Evolutionary conservation across 805 yeast genomes (phyloP).

Genomic region (Cyberlindnera petersonii): DNA sequence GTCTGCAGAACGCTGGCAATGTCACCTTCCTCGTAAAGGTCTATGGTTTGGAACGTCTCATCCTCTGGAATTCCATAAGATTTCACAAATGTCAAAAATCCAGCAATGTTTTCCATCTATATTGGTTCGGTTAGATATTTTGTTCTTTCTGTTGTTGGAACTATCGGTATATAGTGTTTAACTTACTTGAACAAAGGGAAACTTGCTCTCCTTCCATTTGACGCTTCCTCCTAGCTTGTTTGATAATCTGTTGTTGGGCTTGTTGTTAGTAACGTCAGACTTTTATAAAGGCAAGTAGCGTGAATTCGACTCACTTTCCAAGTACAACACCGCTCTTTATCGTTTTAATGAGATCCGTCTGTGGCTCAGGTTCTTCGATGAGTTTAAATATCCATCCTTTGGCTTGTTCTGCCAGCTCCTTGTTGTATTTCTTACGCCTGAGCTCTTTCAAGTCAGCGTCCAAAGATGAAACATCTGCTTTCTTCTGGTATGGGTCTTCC

Average conservation of each 20-base stretch:
- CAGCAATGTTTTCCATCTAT: constrained; percentile 82
- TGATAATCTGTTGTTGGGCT: constrained; percentile 28
- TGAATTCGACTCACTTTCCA: constrained; percentile 33
- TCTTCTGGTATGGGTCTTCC: constrained; percentile 26
- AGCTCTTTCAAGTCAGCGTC: constrained; percentile 57
- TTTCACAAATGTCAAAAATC: constrained; percentile 61
- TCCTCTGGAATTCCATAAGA: constrained; percentile 70
- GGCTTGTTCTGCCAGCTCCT: constrained; percentile 36
- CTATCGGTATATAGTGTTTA: background rate
- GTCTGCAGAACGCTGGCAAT: constrained; percentile 77
- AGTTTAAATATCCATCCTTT: constrained; percentile 52
- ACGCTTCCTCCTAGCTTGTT: constrained; percentile 38
- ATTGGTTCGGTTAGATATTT: too few species aligned
- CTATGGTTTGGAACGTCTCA: constrained; percentile 76
- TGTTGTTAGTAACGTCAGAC: background rate
- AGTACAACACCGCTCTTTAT: constrained; percentile 60
- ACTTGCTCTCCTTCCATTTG: constrained; percentile 54
- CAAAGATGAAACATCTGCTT: constrained; percentile 48
- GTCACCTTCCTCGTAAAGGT: constrained; percentile 67
- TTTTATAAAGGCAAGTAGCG: background rate
- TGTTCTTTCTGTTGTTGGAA: background rate
- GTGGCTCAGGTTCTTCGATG: constrained; percentile 32
- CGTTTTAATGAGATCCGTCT: constrained; percentile 46
- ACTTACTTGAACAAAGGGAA: constrained; percentile 60
- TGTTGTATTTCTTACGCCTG: constrained; percentile 49